Conservation (phyloP, 225 moss, liverwort and hornwort species). For the Bryoerythrophyllum caledonicum region DNA sequence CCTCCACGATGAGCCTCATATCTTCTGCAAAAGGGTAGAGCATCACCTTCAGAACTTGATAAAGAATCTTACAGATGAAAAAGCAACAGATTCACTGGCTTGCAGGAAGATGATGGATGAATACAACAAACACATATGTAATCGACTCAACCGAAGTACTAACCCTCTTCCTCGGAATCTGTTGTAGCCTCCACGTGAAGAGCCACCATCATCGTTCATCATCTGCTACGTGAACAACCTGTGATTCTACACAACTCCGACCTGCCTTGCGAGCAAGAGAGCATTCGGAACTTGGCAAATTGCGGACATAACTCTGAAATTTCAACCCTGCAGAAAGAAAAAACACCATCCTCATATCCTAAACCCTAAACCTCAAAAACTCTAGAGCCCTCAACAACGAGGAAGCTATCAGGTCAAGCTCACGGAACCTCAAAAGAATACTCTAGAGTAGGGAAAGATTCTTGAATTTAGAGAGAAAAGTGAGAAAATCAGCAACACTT, state of each 20-base stretch:
- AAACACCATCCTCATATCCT: too few relatives aligned
- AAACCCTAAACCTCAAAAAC: too few relatives aligned
- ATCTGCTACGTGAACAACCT: neutral
- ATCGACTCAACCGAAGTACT: neutral
- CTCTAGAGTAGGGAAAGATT: too few relatives aligned
- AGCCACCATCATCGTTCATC: neutral
- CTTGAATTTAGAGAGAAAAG: too few relatives aligned
- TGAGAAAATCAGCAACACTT: too few relatives aligned
- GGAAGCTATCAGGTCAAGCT: too few relatives aligned
- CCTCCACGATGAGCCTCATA: neutral
- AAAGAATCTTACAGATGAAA: neutral
- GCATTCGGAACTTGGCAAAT: neutral
- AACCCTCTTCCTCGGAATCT: conserved; percentile 23
- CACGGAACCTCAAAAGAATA: too few relatives aligned
- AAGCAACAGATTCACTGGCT: neutral
- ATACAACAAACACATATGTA: neutral
- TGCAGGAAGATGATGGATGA: neutral
- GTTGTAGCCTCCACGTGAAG: conserved; percentile 5
- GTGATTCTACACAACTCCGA: neutral
- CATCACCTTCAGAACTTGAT: neutral
- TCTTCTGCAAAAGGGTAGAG: conserved; percentile 10
- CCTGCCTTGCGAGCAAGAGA: conserved; percentile 2
- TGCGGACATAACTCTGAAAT: neutral
- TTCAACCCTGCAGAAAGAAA: neutral
- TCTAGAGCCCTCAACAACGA: too few relatives aligned